Percentiles rank a stretch among this genome's conserved stretches.
These are phyloP conservation scores for Ormosia emarginata DNA, from an alignment of 306 rosid genomes.

Conservation along the genomic window DNA sequence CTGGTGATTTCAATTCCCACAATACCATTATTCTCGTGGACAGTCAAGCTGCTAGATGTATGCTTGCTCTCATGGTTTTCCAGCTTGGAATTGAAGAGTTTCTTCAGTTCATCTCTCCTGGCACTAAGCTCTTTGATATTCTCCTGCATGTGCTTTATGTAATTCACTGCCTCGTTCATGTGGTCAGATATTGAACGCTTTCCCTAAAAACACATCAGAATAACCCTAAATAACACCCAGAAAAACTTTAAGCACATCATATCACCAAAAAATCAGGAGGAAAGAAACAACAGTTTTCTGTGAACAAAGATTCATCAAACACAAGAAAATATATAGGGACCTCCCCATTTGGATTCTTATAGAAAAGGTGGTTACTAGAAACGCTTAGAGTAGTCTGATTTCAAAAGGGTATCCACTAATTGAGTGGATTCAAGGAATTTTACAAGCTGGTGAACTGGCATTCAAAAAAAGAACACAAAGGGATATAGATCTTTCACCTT, in stretches of 20 bases:
- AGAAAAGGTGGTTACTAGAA: neutral
- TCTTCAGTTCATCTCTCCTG: constrained; percentile 50
- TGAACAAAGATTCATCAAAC: neutral
- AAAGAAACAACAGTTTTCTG: neutral
- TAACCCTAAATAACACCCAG: constrained; percentile 27
- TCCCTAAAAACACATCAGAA: constrained; percentile 47
- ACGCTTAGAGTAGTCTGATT: neutral
- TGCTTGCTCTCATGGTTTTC: constrained; percentile 1
- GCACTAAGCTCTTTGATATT: constrained; percentile 38
- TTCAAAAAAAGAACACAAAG: neutral
- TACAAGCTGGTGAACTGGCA: neutral
- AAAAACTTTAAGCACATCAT: neutral
- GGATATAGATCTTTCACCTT: constrained; percentile 23
- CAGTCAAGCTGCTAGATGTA: neutral
- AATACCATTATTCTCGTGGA: constrained; percentile 40
- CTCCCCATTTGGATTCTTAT: neutral
- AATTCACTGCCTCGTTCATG: constrained; percentile 56
- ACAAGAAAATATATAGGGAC: neutral
- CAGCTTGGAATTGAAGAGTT: neutral
- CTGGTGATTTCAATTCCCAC: constrained; percentile 39
- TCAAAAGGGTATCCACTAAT: neutral
- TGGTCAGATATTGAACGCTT: constrained; percentile 69
- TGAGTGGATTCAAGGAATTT: neutral
- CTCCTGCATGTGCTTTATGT: constrained; percentile 46
- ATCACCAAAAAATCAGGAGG: neutral